Evolutionary conservation across 2,329 filamentous ascomycete species (phyloP).

Genomic region (Neobulgaria alba): DNA sequence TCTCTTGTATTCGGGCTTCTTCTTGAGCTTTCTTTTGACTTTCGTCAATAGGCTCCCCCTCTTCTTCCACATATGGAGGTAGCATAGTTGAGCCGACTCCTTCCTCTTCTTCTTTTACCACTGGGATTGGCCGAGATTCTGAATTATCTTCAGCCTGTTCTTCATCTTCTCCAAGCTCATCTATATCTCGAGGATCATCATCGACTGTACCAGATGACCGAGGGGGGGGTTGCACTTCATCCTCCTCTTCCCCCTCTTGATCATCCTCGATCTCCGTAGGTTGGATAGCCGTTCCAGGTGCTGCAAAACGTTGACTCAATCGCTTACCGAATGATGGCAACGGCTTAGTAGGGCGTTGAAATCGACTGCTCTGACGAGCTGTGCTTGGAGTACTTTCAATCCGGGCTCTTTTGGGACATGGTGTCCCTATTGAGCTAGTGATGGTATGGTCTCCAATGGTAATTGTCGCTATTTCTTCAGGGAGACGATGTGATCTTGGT

Average conservation of each 20-base stretch:
- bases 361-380: slow-evolving; percentile 1
- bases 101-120: slow-evolving; percentile 2
- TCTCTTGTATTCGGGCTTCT: slow-evolving; percentile 26
- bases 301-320: slow-evolving; percentile 26
- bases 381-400: slow-evolving; percentile 7
- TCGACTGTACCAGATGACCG: background rate
- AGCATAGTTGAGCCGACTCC: slow-evolving; percentile 1
- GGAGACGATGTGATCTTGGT: slow-evolving; percentile 14
- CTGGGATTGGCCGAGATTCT: slow-evolving; percentile 10
- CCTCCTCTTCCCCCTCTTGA: background rate
- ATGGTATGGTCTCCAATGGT: slow-evolving; percentile 28
- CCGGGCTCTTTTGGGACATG: slow-evolving; percentile 19
- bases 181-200: slow-evolving; percentile 6
- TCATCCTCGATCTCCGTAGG: background rate
- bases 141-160: background rate
- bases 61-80: slow-evolving; percentile 10
- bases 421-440: slow-evolving; percentile 26
- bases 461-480: slow-evolving; percentile 26
- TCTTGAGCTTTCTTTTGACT: slow-evolving; percentile 25
- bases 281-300: slow-evolving; percentile 4
- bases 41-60: slow-evolving; percentile 25
- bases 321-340: slow-evolving; percentile 25
- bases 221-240: background rate
- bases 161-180: slow-evolving; percentile 4
- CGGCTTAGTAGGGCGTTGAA: slow-evolving; percentile 1